Evolutionary conservation across 1,284 basidiomycete genomes (phyloP).

Genomic region (Tranzscheliella williamsii): DNA sequence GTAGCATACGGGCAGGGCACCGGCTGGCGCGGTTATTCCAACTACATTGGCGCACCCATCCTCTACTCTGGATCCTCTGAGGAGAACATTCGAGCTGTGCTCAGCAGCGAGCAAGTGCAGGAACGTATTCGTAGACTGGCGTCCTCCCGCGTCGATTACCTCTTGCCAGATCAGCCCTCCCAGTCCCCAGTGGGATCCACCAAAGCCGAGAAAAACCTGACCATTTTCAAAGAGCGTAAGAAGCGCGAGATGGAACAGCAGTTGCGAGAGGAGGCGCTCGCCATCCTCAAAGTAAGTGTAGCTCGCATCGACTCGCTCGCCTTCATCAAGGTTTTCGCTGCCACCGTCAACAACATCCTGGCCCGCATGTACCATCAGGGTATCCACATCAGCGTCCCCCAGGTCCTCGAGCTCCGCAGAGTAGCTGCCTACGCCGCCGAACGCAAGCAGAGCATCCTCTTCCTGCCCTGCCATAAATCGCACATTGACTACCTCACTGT

Average conservation of each 20-base stretch:
- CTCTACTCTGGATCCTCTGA: slow-evolving; percentile 45
- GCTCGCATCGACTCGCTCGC: slow-evolving; percentile 48
- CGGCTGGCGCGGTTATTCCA: slow-evolving; percentile 53
- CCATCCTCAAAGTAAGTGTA: slow-evolving; percentile 40
- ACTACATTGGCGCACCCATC: slow-evolving; percentile 55
- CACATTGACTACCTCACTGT: slow-evolving; percentile 60
- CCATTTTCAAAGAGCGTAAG: slow-evolving; percentile 42
- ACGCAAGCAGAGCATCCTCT: slow-evolving; percentile 59
- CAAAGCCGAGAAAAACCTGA: slow-evolving; percentile 32
- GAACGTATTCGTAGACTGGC: slow-evolving; percentile 46
- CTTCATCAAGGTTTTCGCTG: slow-evolving; percentile 46
- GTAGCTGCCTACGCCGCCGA: slow-evolving; percentile 57
- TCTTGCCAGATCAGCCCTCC: slow-evolving; percentile 24
- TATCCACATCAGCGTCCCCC: slow-evolving; percentile 53
- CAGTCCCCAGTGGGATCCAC: slow-evolving; percentile 18
- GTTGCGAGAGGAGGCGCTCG: slow-evolving; percentile 42
- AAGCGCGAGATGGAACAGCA: slow-evolving; percentile 49
- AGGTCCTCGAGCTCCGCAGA: slow-evolving; percentile 53
- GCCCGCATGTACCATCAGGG: slow-evolving; percentile 60
- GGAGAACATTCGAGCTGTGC: slow-evolving; percentile 41
- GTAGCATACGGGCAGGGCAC: slow-evolving; percentile 51
- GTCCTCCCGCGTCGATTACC: slow-evolving; percentile 31
- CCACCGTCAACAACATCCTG: slow-evolving; percentile 60
- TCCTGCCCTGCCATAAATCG: slow-evolving; percentile 62
- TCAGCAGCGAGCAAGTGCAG: slow-evolving; percentile 48